phyloP scores from a whole-genome alignment of 345 rosid species.

The Xanthoceras sorbifolium region DNA sequence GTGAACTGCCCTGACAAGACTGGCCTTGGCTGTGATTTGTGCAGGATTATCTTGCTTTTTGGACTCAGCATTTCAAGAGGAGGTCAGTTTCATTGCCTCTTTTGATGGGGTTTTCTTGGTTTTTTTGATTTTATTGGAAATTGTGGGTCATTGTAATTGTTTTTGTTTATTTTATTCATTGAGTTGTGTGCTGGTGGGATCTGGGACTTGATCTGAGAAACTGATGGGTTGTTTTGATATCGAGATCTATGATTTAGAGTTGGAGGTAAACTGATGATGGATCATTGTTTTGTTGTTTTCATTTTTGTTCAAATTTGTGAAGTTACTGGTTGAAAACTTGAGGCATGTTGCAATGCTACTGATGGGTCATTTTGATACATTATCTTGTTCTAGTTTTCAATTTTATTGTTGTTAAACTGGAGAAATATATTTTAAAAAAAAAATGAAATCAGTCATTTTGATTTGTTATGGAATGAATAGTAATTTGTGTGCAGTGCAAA shows the following conservation, averaged over 20 bases:
- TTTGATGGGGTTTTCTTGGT: neutral
- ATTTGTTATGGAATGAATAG: neutral
- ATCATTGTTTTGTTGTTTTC: neutral
- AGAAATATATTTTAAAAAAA: neutral
- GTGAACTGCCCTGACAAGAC: constrained; percentile 77
- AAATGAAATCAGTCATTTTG: neutral
- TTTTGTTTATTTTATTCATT: neutral
- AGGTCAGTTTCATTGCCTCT: constrained; percentile 35
- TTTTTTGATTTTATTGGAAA: neutral
- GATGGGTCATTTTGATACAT: neutral
- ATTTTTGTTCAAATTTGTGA: constrained; percentile 9
- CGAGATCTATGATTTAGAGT: constrained; percentile 6
- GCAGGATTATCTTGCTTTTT: constrained; percentile 60
- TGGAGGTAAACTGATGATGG: constrained; percentile 8
- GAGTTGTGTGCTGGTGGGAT: neutral
- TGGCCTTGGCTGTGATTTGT: constrained; percentile 72
- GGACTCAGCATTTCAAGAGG: constrained; percentile 62
- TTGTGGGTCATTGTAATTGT: constrained; percentile 7
- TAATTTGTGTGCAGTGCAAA: neutral
- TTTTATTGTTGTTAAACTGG: neutral
- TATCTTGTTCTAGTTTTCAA: neutral
- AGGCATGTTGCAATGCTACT: neutral
- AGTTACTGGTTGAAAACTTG: neutral
- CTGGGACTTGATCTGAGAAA: constrained; percentile 5
- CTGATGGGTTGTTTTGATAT: neutral